Base-by-base conservation (phyloP, 1,139 yeast genomes). In the Diutina ranongensis region DNA sequence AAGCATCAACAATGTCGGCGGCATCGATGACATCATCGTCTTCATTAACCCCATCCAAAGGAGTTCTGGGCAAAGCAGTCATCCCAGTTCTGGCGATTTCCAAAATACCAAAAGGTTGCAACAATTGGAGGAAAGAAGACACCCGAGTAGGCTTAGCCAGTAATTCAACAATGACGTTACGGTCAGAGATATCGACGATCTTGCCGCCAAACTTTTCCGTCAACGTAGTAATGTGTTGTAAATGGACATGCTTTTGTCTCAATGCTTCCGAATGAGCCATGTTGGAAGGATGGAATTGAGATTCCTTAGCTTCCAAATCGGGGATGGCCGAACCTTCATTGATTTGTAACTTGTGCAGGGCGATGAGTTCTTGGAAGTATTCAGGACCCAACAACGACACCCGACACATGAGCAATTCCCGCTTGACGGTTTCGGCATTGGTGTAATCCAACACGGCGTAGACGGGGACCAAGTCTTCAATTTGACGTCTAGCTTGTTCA, bases 31-130 rank as follows among this genome's bases (percentile, higher is more conserved):
- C 64, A 15, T 71, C 76, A 25, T 68, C 75, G 20, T 54, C 59
- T 32, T 74, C 78, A 36, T 63, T 70, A 40, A 53, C 57, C 31
- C 65, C 63, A 48, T 75, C 81, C 57, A 87, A 69, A 45, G 97
- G 97, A 45, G 97, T 87, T 74, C 97, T 81, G 59, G 97, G 95
- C 58, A 92, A 74, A 9, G 97, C 98, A 88, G 92, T 87, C 95
- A 89, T 87, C 67, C 98, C 98, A 21, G 95, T 83, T 67, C 98
- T 80, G 45, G 97, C 96, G 56, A 92, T 83, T 67, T 92, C 98
- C 62, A 92, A 74, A 49, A 92, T 82, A 57, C 98, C 98, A 61
- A 92, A 92, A 45, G 98, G 98, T 61, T 87, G 94, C 59, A 89
- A 74, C 59, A 92, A 77, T 53, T 85, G 86, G 61, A 92, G 77